These are phyloP conservation scores for Xylaria sp. DNA, from an alignment of 2,329 filamentous ascomycete species.

Conservation along the genomic window DNA sequence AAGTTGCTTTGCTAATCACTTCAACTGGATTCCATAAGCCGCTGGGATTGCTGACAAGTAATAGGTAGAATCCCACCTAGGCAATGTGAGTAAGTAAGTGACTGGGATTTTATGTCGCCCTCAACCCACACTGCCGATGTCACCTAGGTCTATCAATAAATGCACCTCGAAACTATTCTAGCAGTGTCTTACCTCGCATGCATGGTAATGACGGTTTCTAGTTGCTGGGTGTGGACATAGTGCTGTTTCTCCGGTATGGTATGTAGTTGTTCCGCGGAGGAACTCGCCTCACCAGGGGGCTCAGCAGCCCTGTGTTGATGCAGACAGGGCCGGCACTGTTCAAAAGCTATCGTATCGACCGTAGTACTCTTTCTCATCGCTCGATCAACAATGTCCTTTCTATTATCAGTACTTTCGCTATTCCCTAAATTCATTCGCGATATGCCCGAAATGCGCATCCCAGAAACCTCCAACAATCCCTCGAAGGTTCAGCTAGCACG, in stretches of 20 bases:
- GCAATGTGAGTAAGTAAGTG: background rate
- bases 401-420: slow-evolving; percentile 23
- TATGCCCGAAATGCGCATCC: slow-evolving; percentile 41
- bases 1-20: background rate
- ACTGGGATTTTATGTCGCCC: background rate
- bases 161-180: background rate
- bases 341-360: slow-evolving; percentile 19
- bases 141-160: background rate
- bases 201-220: background rate
- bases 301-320: background rate
- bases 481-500: slow-evolving; percentile 42
- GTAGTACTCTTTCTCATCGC: background rate
- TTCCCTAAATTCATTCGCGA: slow-evolving; percentile 31
- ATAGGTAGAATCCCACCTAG: background rate
- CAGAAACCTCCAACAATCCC: slow-evolving; percentile 38
- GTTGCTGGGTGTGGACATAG: background rate
- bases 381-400: slow-evolving; percentile 21
- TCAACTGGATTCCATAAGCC: background rate
- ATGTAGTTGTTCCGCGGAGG: slow-evolving; percentile 41
- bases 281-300: slow-evolving; percentile 23
- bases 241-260: slow-evolving; percentile 21
- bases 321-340: background rate
- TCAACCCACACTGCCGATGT: background rate
- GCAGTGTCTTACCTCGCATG: background rate
- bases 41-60: background rate